Evolutionary conservation across 805 yeast genomes (phyloP), one percentile per base, ranked within the genome.

Genomic region (Cyberlindnera mississippiensis): DNA sequence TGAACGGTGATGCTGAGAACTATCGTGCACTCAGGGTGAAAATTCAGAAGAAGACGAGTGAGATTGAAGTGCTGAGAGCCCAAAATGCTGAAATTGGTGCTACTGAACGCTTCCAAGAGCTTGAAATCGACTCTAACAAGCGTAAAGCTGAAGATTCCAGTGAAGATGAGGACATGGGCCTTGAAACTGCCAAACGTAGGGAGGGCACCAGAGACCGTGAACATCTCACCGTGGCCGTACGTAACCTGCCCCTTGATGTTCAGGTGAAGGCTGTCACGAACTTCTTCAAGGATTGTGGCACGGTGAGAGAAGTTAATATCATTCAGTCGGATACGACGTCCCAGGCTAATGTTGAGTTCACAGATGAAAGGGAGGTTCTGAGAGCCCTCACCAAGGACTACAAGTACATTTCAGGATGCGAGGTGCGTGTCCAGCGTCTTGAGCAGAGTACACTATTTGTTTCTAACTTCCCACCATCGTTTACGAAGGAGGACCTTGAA

Each of bases 381-480:
- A 61, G 81, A 3, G 85, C 88, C 0, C 59, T 82, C 34, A 80
- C 90, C 0, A 79, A 73, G 48, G 75, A 78, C 26, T 67, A 61
- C 44, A 82, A 82, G 52, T 54, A 44, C 9, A 42, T 82, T 0
- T 68, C 66, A 0, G 74, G 68, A 0, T 40, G 53, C 1, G 69
- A 66, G 29, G 63, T 86, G 0, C 37, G 52, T 4, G 83, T 86
- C 0, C 57, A 56, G 4, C 60, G 73, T 28, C 60, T 76, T 3
- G 54, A 62, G 16, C 65, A 72, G 12, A 65, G 75, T 28, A 82
- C 88, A 0, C 44, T 86, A 1, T 87, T 87, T 82, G 78, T 81
- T 2, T 75, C 90, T 0, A 86, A 86, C 53, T 85, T 75, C 52
- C 89, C 95, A 0, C 82, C 86, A 2, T 53, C 63, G 1, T 73